Conservation (phyloP, 1,284 basidiomycete genomes). For the Cryptococcus amylolentus region DNA sequence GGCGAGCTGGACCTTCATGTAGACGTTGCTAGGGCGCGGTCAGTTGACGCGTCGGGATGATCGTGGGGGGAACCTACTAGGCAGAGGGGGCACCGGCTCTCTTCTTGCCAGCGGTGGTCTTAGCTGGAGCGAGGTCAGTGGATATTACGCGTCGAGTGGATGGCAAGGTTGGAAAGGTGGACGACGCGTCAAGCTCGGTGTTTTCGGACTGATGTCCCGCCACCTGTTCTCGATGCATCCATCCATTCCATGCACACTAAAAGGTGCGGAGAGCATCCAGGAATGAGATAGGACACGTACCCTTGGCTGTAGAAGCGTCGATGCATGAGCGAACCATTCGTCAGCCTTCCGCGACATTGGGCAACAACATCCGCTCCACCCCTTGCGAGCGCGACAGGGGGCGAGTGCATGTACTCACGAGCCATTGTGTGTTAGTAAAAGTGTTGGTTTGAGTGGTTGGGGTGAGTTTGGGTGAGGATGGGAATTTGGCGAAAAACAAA, state of each 20-base stretch:
- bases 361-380: background rate
- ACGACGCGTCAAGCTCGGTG: slow-evolving; percentile 1
- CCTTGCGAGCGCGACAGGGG: background rate
- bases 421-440: slow-evolving; percentile 30
- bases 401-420: slow-evolving; percentile 32
- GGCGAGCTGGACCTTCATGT: slow-evolving; percentile 50
- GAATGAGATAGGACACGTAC: background rate
- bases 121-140: slow-evolving; percentile 3
- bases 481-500: slow-evolving; percentile 5
- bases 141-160: slow-evolving; percentile 1
- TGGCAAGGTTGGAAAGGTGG: background rate
- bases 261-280: background rate
- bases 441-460: slow-evolving; percentile 7
- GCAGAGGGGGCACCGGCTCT: slow-evolving; percentile 33
- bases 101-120: slow-evolving; percentile 30
- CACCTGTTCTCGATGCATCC: background rate
- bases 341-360: background rate
- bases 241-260: background rate
- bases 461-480: slow-evolving; percentile 1
- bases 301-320: background rate
- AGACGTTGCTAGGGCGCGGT: slow-evolving; percentile 37
- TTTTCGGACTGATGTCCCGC: background rate
- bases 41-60: background rate
- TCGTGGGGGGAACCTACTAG: slow-evolving; percentile 32
- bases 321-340: background rate